Conservation (phyloP, 1,139 yeast genomes). For the Geotrichum europaeum region DNA sequence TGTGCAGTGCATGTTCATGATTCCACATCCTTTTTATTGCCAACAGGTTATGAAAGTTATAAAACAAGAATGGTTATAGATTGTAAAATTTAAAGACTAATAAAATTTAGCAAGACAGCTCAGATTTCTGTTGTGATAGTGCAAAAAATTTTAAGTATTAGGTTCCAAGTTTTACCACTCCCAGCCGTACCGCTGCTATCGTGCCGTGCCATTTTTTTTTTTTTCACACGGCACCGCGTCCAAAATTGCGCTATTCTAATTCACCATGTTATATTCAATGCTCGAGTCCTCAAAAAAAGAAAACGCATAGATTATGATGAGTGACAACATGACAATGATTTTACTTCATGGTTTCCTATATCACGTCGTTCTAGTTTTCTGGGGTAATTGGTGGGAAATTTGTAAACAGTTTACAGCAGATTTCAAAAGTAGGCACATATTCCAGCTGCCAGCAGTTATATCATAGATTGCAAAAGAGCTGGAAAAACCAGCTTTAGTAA, state of each 20-base stretch:
- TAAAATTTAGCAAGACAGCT: too few relatives aligned
- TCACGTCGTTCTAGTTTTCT: not conserved
- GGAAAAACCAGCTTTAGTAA: not conserved
- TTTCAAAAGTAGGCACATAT: not conserved
- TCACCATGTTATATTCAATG: not conserved
- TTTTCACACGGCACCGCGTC: not conserved
- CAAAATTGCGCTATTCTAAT: not conserved
- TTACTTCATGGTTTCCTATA: not conserved
- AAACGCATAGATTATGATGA: not conserved
- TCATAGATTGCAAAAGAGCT: not conserved
- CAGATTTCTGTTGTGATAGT: too few relatives aligned
- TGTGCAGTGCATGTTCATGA: too few relatives aligned
- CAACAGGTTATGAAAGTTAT: too few relatives aligned
- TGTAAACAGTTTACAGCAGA: not conserved
- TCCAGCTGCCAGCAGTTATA: not conserved
- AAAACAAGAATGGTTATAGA: too few relatives aligned
- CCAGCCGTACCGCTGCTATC: not conserved
- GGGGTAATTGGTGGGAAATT: not conserved
- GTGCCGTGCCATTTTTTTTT: not conserved
- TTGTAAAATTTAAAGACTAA: too few relatives aligned
- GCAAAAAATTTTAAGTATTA: too few relatives aligned
- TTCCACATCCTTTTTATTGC: too few relatives aligned
- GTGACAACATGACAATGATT: not conserved
- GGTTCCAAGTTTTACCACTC: too few relatives aligned
- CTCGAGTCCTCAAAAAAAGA: not conserved